A percentile compares a stretch with the other conserved stretches of the same genome.
These are phyloP conservation scores for Ochetophila trinervis DNA, from an alignment of 306 rosid species.

Conservation along the genomic window DNA sequence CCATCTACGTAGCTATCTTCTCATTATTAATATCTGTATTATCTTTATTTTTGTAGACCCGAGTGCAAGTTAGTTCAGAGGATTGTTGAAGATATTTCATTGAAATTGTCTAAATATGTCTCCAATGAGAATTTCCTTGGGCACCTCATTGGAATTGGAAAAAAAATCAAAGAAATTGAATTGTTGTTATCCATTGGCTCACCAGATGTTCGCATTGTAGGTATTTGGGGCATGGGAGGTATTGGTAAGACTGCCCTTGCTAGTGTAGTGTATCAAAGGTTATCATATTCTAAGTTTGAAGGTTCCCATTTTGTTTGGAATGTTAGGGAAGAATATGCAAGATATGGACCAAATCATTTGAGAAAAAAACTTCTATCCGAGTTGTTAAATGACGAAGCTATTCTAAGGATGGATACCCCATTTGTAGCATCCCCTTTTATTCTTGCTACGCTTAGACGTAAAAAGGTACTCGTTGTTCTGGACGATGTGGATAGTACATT, in stretches of 20 bases:
- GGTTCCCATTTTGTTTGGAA: not conserved
- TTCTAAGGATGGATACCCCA: not conserved
- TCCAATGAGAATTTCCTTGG: not conserved
- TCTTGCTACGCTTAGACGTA: not conserved
- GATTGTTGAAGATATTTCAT: too few relatives aligned
- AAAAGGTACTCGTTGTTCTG: not conserved
- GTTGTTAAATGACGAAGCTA: not conserved
- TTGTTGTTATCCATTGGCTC: not conserved
- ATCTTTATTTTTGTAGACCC: too few relatives aligned
- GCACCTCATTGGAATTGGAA: not conserved
- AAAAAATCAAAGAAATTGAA: not conserved
- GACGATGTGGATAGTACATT: not conserved
- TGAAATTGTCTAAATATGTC: too few relatives aligned
- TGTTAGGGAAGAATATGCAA: not conserved
- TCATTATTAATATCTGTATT: too few relatives aligned
- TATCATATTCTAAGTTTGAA: not conserved
- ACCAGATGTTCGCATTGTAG: conserved; percentile 1
- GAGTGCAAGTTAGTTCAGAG: too few relatives aligned
- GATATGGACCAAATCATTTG: not conserved
- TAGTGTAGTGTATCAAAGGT: not conserved
- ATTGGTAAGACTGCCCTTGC: conserved; percentile 4
- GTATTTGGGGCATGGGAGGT: conserved; percentile 4
- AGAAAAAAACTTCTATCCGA: not conserved
- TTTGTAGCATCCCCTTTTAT: not conserved
- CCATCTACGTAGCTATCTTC: too few relatives aligned